Evolutionary conservation across 2,329 filamentous ascomycete species (phyloP), one percentile per base, ranked within the genome.

Genomic region (Pseudocercospora fuligena): DNA sequence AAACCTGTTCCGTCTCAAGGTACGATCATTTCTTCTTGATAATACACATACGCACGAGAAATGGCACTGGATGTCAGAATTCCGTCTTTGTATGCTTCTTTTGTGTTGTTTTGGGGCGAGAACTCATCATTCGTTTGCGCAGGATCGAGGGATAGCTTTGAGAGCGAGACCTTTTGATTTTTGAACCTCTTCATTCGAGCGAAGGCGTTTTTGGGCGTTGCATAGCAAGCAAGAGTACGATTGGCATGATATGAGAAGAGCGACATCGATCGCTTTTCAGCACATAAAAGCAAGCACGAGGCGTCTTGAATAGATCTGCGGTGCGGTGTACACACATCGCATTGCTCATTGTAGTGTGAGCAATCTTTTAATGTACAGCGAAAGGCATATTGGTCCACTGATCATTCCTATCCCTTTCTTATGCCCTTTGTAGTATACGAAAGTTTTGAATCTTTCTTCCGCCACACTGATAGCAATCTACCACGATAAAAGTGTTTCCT

Each of bases 1-100:
- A 76, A 76, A 68, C 73, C 74, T 21, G 72, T 76, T n/a, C 68
- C 72, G 11, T 67, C 67, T 66, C 65, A 70, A 73, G 70, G 70
- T 74, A 67, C 65, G 65, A 51, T 49, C 14, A n/a, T 12, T 29
- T 57, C 23, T 25, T 14, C 21, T 31, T n/a, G 16, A 25, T 27
- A 19, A 49, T 49, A 36, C 5, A 43, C 40, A 43, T n/a, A 43
- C 14, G 14, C 40, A 43, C 40, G 40, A 19, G 16, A n/a, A 43
- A 25, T 51, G 23, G 53, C n/a, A 33, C 40, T 61, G 65, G 62
- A 21, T 25, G 36, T 29, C 33, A 27, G 33, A 36, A 36, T 36
- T 14, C 11, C 21, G 43, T 19, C 54, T 16, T 58, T 16, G 23
- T 51, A 12, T 61, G 29, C 14, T 49, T 6, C 1, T 23, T 46